Evolutionary conservation across 202 grass and related monocot species (phyloP).

Genomic region (Bolboschoenoplectus hybrid): DNA sequence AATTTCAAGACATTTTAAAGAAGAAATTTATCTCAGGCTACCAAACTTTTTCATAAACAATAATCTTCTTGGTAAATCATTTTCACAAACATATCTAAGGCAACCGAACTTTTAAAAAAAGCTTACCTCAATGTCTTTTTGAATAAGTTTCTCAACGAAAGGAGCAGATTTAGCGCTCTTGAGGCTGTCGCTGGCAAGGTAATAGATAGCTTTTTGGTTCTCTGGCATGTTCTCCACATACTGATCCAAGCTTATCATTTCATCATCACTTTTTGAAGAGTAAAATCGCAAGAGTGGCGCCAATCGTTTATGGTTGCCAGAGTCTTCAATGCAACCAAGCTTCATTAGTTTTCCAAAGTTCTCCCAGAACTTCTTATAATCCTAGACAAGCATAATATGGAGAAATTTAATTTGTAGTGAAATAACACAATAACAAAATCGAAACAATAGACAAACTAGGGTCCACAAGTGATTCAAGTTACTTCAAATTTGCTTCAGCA

Average conservation of each 20-base stretch:
- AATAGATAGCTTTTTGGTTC: conserved; percentile 85
- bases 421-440: not conserved
- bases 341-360: conserved; percentile 91
- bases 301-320: conserved; percentile 74
- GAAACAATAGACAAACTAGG: not conserved
- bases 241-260: conserved; percentile 78
- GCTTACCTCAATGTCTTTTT: conserved; percentile 83
- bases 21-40: not conserved
- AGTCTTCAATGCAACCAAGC: conserved; percentile 85
- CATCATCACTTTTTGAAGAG: conserved; percentile 69
- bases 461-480: not conserved
- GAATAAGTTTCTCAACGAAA: conserved; percentile 80
- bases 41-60: not conserved
- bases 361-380: conserved; percentile 94
- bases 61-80: not conserved
- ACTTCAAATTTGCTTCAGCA: not conserved
- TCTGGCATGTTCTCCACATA: conserved; percentile 85
- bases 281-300: conserved; percentile 70
- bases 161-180: conserved; percentile 84
- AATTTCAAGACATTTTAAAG: not conserved
- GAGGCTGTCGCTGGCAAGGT: conserved; percentile 79
- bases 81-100: not conserved
- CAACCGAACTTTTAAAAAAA: conserved; percentile 10
- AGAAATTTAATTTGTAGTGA: not conserved
- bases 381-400: conserved; percentile 43